Evolutionary conservation across 352 stramenopile species (phyloP).

Genomic region (Pythium brassicae): DNA sequence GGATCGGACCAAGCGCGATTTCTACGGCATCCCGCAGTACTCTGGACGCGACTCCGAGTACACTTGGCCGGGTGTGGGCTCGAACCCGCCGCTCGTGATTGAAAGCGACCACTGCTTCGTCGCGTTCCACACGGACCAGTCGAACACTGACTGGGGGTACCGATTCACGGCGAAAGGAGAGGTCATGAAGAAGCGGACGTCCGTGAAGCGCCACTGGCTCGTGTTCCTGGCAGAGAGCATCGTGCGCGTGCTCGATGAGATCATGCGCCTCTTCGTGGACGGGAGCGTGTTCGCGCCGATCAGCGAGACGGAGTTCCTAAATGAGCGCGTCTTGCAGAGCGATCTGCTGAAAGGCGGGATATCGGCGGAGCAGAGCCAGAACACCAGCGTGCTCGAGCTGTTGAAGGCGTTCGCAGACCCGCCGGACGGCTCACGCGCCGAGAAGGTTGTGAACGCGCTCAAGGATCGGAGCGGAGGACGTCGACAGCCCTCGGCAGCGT

Average conservation of each 20-base stretch:
- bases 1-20: constrained; percentile 43
- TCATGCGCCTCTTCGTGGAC: constrained; percentile 42
- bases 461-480: constrained; percentile 21
- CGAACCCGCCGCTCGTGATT: constrained; percentile 66
- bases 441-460: constrained; percentile 39
- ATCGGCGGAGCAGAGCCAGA: constrained; percentile 37
- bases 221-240: constrained; percentile 42
- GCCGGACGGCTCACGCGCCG: constrained; percentile 31
- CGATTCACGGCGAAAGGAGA: constrained; percentile 70
- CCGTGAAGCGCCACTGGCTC: constrained; percentile 60
- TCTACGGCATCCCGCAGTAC: constrained; percentile 71
- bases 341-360: constrained; percentile 68
- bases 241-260: constrained; percentile 48
- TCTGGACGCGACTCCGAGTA: constrained; percentile 65
- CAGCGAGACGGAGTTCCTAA: constrained; percentile 38
- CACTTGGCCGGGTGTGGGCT: constrained; percentile 77
- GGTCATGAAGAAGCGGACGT: constrained; percentile 54
- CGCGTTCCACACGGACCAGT: constrained; percentile 80
- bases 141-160: constrained; percentile 82
- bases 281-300: constrained; percentile 42
- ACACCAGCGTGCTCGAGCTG: constrained; percentile 48
- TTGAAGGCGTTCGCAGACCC: constrained; percentile 55
- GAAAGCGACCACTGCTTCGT: constrained; percentile 77
- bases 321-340: constrained; percentile 55
- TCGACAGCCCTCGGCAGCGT: constrained; percentile 13